Evolutionary conservation across 1,284 basidiomycete genomes (phyloP).

Genomic region (Boletus hoseneyae): DNA sequence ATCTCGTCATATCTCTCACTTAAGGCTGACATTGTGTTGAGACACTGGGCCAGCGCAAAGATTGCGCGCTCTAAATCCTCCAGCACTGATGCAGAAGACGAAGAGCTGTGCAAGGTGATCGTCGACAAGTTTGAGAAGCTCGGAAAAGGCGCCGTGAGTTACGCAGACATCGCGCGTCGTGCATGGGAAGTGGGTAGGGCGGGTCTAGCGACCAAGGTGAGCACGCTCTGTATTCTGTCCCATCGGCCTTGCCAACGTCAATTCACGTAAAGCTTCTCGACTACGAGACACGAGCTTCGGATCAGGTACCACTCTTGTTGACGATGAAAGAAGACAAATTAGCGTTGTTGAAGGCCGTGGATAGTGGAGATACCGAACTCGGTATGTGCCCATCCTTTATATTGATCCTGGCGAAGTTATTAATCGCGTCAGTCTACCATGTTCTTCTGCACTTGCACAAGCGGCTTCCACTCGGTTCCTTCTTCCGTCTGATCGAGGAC

Average conservation of each 20-base stretch:
- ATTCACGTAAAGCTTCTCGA: slow-evolving; percentile 70
- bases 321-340: slow-evolving; percentile 93
- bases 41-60: slow-evolving; percentile 95
- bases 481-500: slow-evolving; percentile 93
- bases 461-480: slow-evolving; percentile 82
- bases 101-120: slow-evolving; percentile 76
- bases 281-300: slow-evolving; percentile 83
- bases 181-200: slow-evolving; percentile 91
- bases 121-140: slow-evolving; percentile 83
- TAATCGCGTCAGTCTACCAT: slow-evolving; percentile 67
- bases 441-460: slow-evolving; percentile 85
- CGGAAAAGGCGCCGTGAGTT: slow-evolving; percentile 76
- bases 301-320: slow-evolving; percentile 90
- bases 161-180: slow-evolving; percentile 90
- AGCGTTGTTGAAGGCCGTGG: slow-evolving; percentile 87
- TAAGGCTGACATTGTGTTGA: slow-evolving; percentile 84
- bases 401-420: not conserved
- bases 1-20: slow-evolving; percentile 83
- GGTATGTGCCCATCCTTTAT: slow-evolving; percentile 45
- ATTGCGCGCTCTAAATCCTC: slow-evolving; percentile 70
- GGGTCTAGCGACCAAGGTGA: slow-evolving; percentile 84
- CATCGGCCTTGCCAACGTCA: not conserved
- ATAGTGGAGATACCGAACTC: slow-evolving; percentile 94
- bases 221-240: slow-evolving; percentile 9
- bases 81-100: slow-evolving; percentile 60